Base-by-base conservation (phyloP, 176 grass and related monocot species). In the Oropetium thomaeum region DNA sequence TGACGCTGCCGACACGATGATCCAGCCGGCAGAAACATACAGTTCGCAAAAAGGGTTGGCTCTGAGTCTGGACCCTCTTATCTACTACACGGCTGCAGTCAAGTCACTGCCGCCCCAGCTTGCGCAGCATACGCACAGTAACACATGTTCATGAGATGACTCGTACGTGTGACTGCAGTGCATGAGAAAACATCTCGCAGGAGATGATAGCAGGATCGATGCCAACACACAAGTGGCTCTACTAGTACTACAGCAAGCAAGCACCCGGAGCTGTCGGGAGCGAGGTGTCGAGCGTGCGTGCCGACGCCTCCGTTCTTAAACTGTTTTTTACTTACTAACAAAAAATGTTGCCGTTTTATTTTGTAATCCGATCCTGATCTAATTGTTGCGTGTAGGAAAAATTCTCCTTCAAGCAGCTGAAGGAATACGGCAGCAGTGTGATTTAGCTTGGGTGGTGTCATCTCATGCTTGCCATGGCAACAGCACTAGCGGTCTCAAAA, bases 381-480 rank as follows among this genome's bases (percentile, higher is more conserved):
- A 37, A 4, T 35, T 48, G 5, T 37, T 55, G 10, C 25, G 7
- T 17, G 23, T 16, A 37, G 13, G 40, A 47, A 41, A 54, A 58
- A 57, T 57, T 39, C 42, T 70, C 9, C 12, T 17, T 8, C 27
- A n/a, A n/a, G n/a, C n/a, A n/a, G n/a, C n/a, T n/a, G n/a, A 45
- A 75, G 71, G 26, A 29, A 2, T 8, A 41, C 11, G 8, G 8
- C 31, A 45, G 55, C n/a, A 0, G 14, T 3, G 20, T 34, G 73
- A 63, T 78, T 82, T 82, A 73, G 67, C 32, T 42, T 52, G 61
- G 69, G 79, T 87, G 85, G 74, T 87, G 79, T 87, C 85, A 73
- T 87, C 79, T 87, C 79, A 87, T 87, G 85, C 71, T 78, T 73
- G 79, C 74, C 85, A 83, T 67, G 66, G 74, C 61, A 78, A 44